Evolutionary conservation across 441 rosid species (phyloP).

Genomic region (Gossypium davidsonii): DNA sequence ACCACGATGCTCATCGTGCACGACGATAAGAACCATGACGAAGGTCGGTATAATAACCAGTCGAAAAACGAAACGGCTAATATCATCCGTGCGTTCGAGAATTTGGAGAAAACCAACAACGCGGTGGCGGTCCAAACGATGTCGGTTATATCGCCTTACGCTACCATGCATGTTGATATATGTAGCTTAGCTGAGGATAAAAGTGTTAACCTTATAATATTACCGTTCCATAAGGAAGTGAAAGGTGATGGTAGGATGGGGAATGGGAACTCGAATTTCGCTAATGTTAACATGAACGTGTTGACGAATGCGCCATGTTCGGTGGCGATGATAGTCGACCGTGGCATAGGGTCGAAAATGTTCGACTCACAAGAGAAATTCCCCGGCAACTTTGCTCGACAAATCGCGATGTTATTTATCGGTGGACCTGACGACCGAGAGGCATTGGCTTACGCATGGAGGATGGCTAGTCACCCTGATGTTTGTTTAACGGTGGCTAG

Average conservation of each 20-base stretch:
- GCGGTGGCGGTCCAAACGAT: slow-evolving; percentile 22
- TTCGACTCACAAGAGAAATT: slow-evolving; percentile 7
- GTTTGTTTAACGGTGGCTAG: slow-evolving; percentile 28
- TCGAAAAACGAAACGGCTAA: slow-evolving; percentile 23
- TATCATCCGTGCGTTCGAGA: slow-evolving; percentile 18
- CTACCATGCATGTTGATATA: slow-evolving; percentile 41
- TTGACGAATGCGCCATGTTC: slow-evolving; percentile 29
- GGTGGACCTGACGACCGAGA: slow-evolving; percentile 43
- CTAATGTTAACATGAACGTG: slow-evolving; percentile 26
- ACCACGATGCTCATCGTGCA: slow-evolving; percentile 4
- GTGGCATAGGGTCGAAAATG: slow-evolving; percentile 20
- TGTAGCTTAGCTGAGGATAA: slow-evolving; percentile 41
- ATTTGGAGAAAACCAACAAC: slow-evolving; percentile 14
- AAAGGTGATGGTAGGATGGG: slow-evolving; percentile 22
- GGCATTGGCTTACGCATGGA: slow-evolving; percentile 40
- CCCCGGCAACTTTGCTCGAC: neutral
- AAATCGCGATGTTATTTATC: slow-evolving; percentile 23
- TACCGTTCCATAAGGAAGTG: slow-evolving; percentile 34
- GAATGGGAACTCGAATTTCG: slow-evolving; percentile 19
- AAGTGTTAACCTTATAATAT: slow-evolving; percentile 26
- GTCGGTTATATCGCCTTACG: slow-evolving; percentile 35
- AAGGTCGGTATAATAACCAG: neutral
- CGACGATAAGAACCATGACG: neutral
- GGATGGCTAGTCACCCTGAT: slow-evolving; percentile 24
- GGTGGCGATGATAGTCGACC: slow-evolving; percentile 31